Base-by-base conservation (phyloP, 179 eudicot species). In the Corrigiola litoralis region DNA sequence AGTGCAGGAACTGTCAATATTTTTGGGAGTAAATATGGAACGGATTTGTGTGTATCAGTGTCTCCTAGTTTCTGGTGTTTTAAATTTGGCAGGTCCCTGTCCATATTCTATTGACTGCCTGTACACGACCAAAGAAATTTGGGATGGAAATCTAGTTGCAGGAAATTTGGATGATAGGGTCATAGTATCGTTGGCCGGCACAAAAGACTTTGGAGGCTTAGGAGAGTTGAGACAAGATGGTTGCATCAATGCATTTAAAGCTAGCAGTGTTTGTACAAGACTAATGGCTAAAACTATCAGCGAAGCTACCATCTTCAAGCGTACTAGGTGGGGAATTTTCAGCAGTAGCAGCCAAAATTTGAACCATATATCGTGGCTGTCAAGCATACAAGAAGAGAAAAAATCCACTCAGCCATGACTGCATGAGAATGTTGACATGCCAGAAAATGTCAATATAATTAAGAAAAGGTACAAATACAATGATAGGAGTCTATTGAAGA, bases 201-300 rank as follows among this genome's bases (percentile, higher is more conserved):
- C 18, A 66, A 4, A 67, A 45, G 48, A 45, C 56, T 32, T 57
- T 51, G 6, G 20, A 38, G 47, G 24, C n/a, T 27, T 20, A 12
- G 18, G 17, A 17, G 9, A 38, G 13, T 29, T 14, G 14, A 53
- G 48, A 63, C 56, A 54, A 17, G 27, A 47, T 6, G 59, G 45
- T 34, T 45, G 10, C 62, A 42, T 70, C 69, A 70, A 14, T 45
- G 63, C 58, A 55, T 53, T 71, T 46, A 47, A 53, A 53, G 34
- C 58, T 38, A 38, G 38, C 10, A 9, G 17, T 28, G 1, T 59
- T 63, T 27, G 36, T 24, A 52, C 36, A 27, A 58, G 36, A 67
- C 21, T 23, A 46, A 55, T 33, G 67, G 11, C 59, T 65, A 50
- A 34, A 4, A 61, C 34, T 11, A 13, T 50, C 50, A 25, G 17